These are phyloP conservation scores for Ceratocystiopsis sp. DNA, from an alignment of 2,329 filamentous ascomycete species.

Conservation along the genomic window DNA sequence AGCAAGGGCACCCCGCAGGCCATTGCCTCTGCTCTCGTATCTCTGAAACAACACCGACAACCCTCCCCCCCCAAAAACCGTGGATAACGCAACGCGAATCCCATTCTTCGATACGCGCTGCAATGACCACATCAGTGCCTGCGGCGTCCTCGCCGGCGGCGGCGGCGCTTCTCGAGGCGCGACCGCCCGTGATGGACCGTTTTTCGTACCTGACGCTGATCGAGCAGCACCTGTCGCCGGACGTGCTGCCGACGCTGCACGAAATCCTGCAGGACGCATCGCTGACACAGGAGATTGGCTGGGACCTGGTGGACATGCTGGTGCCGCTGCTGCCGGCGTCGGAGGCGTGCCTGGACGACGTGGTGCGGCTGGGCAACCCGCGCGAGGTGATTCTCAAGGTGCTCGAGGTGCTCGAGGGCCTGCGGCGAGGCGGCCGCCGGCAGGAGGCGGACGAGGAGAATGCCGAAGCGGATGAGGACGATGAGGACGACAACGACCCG, in stretches of 20 bases:
- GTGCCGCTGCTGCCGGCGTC: constrained; percentile 49
- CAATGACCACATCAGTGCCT: not conserved
- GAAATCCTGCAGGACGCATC: constrained; percentile 41
- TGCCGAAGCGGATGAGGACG: constrained; percentile 17
- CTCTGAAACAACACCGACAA: no score
- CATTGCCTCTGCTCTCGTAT: no score
- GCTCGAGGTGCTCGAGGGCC: constrained; percentile 49
- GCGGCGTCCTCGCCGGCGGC: constrained; percentile 13
- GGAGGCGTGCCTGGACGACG: constrained; percentile 54
- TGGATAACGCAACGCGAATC: no score
- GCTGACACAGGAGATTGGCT: constrained; percentile 62
- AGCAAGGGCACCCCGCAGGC: no score
- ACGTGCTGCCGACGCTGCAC: constrained; percentile 50
- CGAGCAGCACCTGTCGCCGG: constrained; percentile 52
- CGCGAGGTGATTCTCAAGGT: constrained; percentile 69
- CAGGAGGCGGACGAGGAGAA: constrained; percentile 24
- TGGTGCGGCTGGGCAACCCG: constrained; percentile 63
- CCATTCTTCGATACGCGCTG: no score
- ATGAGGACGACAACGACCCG: constrained; percentile 10
- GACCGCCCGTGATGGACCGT: constrained; percentile 40
- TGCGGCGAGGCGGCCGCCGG: constrained; percentile 25
- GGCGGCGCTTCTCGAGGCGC: constrained; percentile 29
- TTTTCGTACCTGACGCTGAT: constrained; percentile 67
- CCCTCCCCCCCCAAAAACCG: no score
- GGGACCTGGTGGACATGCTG: constrained; percentile 66